Conservation (phyloP, 78 protist genomes). For the Isochrysis galbana region DNA sequence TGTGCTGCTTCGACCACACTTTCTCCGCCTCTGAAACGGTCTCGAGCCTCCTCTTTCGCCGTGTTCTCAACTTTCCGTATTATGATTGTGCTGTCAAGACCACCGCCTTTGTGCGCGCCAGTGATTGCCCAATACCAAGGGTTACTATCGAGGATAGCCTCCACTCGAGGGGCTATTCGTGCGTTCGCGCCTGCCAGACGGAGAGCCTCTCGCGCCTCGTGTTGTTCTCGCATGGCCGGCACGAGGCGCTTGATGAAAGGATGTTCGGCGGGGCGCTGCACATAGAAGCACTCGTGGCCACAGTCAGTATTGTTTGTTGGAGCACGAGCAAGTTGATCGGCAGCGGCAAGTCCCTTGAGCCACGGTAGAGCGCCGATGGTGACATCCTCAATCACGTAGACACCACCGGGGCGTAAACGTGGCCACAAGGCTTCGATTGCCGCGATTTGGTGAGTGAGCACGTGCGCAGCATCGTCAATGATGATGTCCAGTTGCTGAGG, state of each 20-base stretch:
- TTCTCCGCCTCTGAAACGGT: too few species aligned
- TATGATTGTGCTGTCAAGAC: not conserved
- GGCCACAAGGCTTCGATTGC: not conserved
- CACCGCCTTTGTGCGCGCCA: constrained; percentile 2
- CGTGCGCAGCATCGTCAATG: constrained; percentile 7
- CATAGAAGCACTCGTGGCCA: constrained; percentile 7
- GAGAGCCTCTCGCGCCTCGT: not conserved
- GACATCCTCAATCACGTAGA: not conserved
- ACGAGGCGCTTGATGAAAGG: not conserved
- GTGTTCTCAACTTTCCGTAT: not conserved
- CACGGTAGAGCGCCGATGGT: constrained; percentile 8
- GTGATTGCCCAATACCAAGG: not conserved
- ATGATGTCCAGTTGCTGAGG: not conserved
- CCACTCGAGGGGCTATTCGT: too few species aligned
- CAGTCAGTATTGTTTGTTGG: not conserved
- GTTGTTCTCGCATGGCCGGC: too few species aligned
- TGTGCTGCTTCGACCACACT: too few species aligned
- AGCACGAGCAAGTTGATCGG: not conserved
- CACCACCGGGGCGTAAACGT: not conserved
- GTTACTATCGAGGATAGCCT: not conserved
- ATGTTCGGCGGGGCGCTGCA: not conserved
- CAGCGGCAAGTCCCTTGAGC: not conserved
- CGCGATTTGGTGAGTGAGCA: not conserved
- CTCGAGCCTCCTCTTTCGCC: too few species aligned
- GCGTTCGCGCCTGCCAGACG: not conserved